A percentile compares a stretch with the other conserved stretches of the same genome.
phyloP scores from a whole-genome alignment of 176 grass and related monocot genomes.

The Themeda triandra region DNA sequence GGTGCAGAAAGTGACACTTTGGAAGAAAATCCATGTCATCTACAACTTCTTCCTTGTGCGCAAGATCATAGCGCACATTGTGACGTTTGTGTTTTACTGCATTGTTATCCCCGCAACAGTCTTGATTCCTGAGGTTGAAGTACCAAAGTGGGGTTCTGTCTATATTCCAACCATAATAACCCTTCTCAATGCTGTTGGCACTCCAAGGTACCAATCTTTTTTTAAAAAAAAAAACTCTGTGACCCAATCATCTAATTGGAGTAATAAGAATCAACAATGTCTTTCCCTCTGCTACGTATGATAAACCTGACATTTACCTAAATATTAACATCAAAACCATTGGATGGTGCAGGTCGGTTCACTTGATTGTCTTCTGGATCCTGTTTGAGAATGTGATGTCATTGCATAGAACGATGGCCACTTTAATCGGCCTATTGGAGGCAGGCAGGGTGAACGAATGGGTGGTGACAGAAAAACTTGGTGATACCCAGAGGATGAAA shows the following conservation, averaged over 20 bases:
- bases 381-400: constrained; percentile 95
- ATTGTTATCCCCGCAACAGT: constrained; percentile 65
- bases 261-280: neutral
- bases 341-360: constrained; percentile 54
- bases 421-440: constrained; percentile 69
- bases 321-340: constrained; percentile 3
- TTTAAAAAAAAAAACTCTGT: neutral
- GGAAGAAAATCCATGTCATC: constrained; percentile 80
- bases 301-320: neutral
- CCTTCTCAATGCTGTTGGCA: constrained; percentile 60
- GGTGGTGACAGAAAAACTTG: constrained; percentile 85
- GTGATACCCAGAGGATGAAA: constrained; percentile 60
- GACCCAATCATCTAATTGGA: neutral
- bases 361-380: constrained; percentile 76
- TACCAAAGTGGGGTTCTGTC: constrained; percentile 75
- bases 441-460: constrained; percentile 76
- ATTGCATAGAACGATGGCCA: constrained; percentile 82
- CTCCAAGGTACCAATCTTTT: constrained; percentile 56
- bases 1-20: constrained; percentile 65
- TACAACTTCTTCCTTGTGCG: constrained; percentile 81
- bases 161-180: constrained; percentile 72
- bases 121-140: constrained; percentile 69
- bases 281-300: neutral
- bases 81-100: constrained; percentile 85
- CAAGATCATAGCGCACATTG: constrained; percentile 73